These are phyloP conservation scores for Chlamydomonas reinhardtii DNA, from an alignment of 163 green algal genomes.

Conservation along the genomic window DNA sequence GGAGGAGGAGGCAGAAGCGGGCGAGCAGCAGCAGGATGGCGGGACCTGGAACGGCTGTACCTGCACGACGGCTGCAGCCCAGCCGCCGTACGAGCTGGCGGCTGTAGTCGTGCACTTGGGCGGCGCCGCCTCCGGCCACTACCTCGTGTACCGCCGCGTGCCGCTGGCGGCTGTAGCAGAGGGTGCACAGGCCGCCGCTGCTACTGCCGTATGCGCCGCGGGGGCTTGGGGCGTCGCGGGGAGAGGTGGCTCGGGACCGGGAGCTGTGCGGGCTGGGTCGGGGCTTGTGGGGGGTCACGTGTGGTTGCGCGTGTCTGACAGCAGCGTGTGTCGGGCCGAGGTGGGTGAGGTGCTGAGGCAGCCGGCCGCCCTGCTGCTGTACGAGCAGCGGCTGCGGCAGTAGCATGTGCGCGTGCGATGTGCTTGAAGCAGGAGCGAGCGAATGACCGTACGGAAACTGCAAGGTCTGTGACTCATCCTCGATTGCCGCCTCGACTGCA, in stretches of 20 bases:
- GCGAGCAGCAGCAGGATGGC: background rate
- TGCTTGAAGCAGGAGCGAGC: background rate
- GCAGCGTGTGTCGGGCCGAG: background rate
- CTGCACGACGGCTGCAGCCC: too few species aligned
- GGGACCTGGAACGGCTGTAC: too few species aligned
- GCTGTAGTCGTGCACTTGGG: slow-evolving; percentile 16
- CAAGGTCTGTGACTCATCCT: too few species aligned
- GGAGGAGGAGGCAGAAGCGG: background rate
- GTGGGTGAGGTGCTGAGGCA: slow-evolving; percentile 13
- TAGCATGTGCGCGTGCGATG: background rate
- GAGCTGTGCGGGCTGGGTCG: background rate
- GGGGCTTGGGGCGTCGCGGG: background rate
- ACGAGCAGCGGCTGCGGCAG: slow-evolving; percentile 1
- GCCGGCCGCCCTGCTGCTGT: slow-evolving; percentile 12
- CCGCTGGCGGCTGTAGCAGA: background rate
- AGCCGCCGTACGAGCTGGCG: background rate
- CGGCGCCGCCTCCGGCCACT: slow-evolving; percentile 20
- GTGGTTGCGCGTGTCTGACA: slow-evolving; percentile 26
- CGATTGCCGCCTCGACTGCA: too few species aligned
- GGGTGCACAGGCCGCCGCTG: background rate
- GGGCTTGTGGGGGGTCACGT: background rate
- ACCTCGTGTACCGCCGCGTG: slow-evolving; percentile 33
- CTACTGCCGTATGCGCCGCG: background rate
- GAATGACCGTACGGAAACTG: too few species aligned
- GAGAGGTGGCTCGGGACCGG: background rate